These are phyloP conservation scores for Sugiyamaella marilandica DNA, from an alignment of 805 yeast species.

Conservation along the genomic window DNA sequence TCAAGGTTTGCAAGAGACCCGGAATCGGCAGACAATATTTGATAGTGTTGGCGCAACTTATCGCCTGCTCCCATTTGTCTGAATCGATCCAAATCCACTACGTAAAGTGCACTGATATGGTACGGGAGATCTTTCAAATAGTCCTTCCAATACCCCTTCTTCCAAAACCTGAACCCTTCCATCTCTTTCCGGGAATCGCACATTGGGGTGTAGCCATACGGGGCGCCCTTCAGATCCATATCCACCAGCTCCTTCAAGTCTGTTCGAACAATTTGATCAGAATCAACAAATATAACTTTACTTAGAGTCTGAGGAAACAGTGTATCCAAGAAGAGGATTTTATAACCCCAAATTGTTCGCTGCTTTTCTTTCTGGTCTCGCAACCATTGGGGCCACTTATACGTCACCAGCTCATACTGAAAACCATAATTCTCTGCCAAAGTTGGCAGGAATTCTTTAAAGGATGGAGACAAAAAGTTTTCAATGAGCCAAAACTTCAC, in stretches of 20 bases:
- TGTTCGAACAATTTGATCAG: slow-evolving; percentile 75
- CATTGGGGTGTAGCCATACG: slow-evolving; percentile 87
- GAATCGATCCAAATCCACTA: slow-evolving; percentile 68
- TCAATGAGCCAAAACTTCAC: slow-evolving; percentile 86
- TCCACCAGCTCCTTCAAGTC: slow-evolving; percentile 67
- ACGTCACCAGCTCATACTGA: slow-evolving; percentile 71
- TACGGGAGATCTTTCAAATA: slow-evolving; percentile 53
- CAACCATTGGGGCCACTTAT: slow-evolving; percentile 92
- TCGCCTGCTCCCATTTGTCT: slow-evolving; percentile 74
- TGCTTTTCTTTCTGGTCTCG: slow-evolving; percentile 72
- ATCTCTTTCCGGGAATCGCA: slow-evolving; percentile 72
- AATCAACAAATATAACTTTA: slow-evolving; percentile 79
- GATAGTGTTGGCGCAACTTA: slow-evolving; percentile 75
- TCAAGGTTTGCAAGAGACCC: slow-evolving; percentile 76
- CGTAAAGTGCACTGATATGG: slow-evolving; percentile 80
- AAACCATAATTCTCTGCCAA: slow-evolving; percentile 58
- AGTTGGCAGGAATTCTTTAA: slow-evolving; percentile 54
- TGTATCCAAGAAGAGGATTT: slow-evolving; percentile 80
- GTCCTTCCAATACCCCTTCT: slow-evolving; percentile 82
- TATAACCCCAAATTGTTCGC: slow-evolving; percentile 83
- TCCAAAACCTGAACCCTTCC: slow-evolving; percentile 90
- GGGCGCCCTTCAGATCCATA: slow-evolving; percentile 69
- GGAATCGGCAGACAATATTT: slow-evolving; percentile 72
- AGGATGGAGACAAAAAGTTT: slow-evolving; percentile 68
- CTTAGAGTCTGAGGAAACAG: slow-evolving; percentile 74